Evolutionary conservation across 805 yeast genomes (phyloP).

Genomic region (Candida chilensis): DNA sequence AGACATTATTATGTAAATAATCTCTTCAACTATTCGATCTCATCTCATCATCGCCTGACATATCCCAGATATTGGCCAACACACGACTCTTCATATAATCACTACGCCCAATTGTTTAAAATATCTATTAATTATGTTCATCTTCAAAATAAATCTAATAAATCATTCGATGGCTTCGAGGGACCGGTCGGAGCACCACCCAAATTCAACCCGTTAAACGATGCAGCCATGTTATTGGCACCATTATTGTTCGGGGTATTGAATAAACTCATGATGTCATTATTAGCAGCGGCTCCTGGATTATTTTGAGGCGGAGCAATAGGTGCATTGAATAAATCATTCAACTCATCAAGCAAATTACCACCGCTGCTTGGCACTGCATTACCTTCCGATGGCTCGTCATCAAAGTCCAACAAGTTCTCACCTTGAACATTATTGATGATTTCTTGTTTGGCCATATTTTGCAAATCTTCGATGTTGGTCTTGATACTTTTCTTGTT

Average conservation of each 20-base stretch:
- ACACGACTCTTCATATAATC: too few relatives aligned
- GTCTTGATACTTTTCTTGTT: conserved; percentile 27
- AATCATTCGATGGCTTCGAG: too few relatives aligned
- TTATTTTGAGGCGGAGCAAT: conserved; percentile 10
- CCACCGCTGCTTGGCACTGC: conserved; percentile 11
- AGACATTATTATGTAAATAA: conserved; percentile 16
- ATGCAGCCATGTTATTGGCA: too few relatives aligned
- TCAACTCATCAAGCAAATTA: conserved; percentile 62
- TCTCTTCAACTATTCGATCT: too few relatives aligned
- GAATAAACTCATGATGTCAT: conserved; percentile 42
- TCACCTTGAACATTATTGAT: conserved; percentile 60
- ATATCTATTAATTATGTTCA: too few relatives aligned
- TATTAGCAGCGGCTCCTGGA: conserved; percentile 10
- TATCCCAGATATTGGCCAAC: too few relatives aligned
- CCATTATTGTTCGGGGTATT: too few relatives aligned
- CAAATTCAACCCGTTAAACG: too few relatives aligned
- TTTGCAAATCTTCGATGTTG: conserved; percentile 70
- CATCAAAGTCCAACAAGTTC: conserved; percentile 80
- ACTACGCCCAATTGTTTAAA: too few relatives aligned
- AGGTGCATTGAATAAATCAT: conserved; percentile 54
- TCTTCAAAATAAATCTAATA: too few relatives aligned
- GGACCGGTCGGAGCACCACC: too few relatives aligned
- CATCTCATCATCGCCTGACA: too few relatives aligned
- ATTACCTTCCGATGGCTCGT: conserved; percentile 31
- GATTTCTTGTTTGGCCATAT: conserved; percentile 69